phyloP scores from a whole-genome alignment of 768 basidiomycete genomes.

The Rhizopogon vesiculosus region DNA sequence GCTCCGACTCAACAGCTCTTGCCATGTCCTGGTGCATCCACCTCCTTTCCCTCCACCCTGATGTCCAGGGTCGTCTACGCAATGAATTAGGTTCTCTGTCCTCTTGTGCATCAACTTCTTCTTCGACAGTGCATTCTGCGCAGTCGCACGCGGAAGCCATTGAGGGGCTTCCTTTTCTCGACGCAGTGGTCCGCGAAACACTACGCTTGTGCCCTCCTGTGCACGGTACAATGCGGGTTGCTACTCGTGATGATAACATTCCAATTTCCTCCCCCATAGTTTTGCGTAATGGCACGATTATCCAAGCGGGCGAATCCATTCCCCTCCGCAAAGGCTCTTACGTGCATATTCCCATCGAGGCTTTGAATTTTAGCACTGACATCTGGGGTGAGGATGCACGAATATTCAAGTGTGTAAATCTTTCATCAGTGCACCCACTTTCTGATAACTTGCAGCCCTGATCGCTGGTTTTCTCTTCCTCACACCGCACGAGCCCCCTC shows the following conservation, averaged over 20 bases:
- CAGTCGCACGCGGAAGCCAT: conserved; percentile 23
- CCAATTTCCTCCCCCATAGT: conserved; percentile 43
- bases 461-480: conserved; percentile 46
- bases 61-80: conserved; percentile 51
- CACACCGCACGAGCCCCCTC: conserved; percentile 26
- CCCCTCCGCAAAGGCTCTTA: conserved; percentile 50
- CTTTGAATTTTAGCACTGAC: conserved; percentile 44
- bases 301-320: conserved; percentile 33
- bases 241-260: conserved; percentile 47
- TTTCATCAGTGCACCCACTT: not conserved
- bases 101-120: conserved; percentile 11
- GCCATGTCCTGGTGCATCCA: conserved; percentile 57
- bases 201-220: conserved; percentile 54
- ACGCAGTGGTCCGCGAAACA: conserved; percentile 53
- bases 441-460: conserved; percentile 33
- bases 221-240: conserved; percentile 54
- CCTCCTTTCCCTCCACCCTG: conserved; percentile 48
- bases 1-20: conserved; percentile 56
- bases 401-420: conserved; percentile 45
- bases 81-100: conserved; percentile 36
- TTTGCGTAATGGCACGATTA: conserved; percentile 34
- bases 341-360: conserved; percentile 56
- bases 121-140: conserved; percentile 14
- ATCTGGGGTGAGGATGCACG: conserved; percentile 53
- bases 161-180: conserved; percentile 46